Conservation (phyloP, 495 filamentous ascomycete species). For the Neurospora sublineolata region DNA sequence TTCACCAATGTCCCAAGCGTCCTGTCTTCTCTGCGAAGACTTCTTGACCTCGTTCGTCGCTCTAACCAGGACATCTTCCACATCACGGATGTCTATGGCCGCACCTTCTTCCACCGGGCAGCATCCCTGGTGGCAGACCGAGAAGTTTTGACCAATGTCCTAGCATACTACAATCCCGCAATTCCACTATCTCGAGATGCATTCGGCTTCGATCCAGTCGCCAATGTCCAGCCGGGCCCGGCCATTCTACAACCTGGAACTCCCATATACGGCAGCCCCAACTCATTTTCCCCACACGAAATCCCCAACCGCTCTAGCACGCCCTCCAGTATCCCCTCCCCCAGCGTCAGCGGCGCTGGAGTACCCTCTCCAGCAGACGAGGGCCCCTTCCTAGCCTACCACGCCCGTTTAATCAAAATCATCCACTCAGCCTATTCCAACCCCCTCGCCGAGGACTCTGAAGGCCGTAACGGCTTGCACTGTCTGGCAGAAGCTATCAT, state of each 20-base stretch:
- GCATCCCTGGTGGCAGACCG: slow-evolving; percentile 13
- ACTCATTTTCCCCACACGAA: background rate
- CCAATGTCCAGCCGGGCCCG: background rate
- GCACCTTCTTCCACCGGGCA: slow-evolving; percentile 32
- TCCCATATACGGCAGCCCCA: background rate
- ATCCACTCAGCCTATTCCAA: slow-evolving; percentile 20
- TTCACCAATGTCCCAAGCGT: slow-evolving; percentile 14
- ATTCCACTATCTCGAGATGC: slow-evolving; percentile 20
- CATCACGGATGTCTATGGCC: slow-evolving; percentile 33
- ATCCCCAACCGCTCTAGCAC: background rate
- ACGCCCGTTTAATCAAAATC: slow-evolving; percentile 24
- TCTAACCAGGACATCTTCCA: slow-evolving; percentile 20
- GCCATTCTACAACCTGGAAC: slow-evolving; percentile 9
- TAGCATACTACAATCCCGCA: slow-evolving; percentile 5
- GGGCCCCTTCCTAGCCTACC: slow-evolving; percentile 14
- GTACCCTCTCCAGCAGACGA: slow-evolving; percentile 3
- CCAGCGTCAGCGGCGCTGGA: background rate
- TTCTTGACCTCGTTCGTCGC: slow-evolving; percentile 16
- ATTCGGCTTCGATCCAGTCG: slow-evolving; percentile 21
- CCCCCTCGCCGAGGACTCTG: slow-evolving; percentile 25
- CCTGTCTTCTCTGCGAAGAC: slow-evolving; percentile 12
- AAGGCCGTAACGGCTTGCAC: slow-evolving; percentile 38
- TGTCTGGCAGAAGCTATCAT: slow-evolving; percentile 36
- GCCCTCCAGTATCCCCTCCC: background rate
- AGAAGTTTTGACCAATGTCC: slow-evolving; percentile 1